Evolutionary conservation across 768 basidiomycete species (phyloP), one percentile per base, ranked within the genome.

Genomic region (Kwoniella botswanensis): DNA sequence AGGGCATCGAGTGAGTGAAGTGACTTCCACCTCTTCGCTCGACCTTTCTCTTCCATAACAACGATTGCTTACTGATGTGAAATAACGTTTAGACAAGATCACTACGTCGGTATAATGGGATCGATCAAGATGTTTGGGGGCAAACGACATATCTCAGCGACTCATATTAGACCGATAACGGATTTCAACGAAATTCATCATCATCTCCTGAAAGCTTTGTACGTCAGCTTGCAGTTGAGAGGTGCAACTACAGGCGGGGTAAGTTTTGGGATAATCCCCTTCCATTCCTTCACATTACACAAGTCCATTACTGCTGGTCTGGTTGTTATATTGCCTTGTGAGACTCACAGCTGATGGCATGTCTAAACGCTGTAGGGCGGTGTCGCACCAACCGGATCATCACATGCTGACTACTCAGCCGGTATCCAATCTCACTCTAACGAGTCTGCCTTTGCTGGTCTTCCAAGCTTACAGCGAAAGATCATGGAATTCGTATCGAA

Each of bases 81-180:
- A 17, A 21, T 63, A 64, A 64, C 13, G 21, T 70, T 10, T 77
- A 95, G 93, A 63, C 90, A 91, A 81, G 87, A 89, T n/a, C 86
- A 86, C 53, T 93, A 91, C 80, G 90, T 94, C 46, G 90, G 92
- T 17, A 88, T 95, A 56, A 88, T 92, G 41, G 96, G 96, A 12
- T 86, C 86, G 13, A 84, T 98, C 71, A 96, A 96, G 83, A 87
- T 86, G 13, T 97, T 96, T 81, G 88, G 89, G 46, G 88, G 87
- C 79, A 94, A 92, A 83, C 86, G 89, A 81, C 92, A 93, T 82
- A 87, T 99, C 78, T 92, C 92, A 66, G 90, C 91, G 7, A 88
- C 87, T 26, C 88, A 90, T 71, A 88, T 98, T 73, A 88, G 92
- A 26, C 86, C 86, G 7, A 85, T 91, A 55, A 87, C 85, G 35